A percentile compares a stretch with the other conserved stretches of the same genome.
Evolutionary conservation across 306 rosid species (phyloP).

Genomic region (Rubus parviflorus): DNA sequence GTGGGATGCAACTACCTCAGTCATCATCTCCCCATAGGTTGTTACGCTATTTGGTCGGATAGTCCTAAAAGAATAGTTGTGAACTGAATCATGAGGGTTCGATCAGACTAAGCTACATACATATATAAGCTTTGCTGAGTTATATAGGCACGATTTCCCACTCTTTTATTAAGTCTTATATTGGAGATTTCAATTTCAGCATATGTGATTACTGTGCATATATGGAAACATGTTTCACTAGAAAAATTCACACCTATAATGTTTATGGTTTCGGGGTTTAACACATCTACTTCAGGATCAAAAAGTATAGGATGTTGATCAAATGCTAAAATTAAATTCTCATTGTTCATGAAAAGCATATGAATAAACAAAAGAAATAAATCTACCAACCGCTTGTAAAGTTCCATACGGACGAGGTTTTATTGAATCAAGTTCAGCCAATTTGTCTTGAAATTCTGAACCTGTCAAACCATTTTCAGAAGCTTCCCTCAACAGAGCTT

Average conservation of each 20-base stretch:
- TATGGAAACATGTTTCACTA: neutral
- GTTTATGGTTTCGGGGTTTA: neutral
- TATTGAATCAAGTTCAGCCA: constrained; percentile 27
- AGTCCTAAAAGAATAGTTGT: neutral
- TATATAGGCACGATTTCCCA: neutral
- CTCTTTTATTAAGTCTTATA: neutral
- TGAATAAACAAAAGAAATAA: neutral
- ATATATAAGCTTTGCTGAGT: neutral
- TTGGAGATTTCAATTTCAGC: neutral
- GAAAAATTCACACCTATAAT: neutral
- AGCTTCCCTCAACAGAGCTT: constrained; percentile 46
- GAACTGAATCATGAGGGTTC: neutral
- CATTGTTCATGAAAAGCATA: neutral
- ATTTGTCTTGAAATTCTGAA: constrained; percentile 29
- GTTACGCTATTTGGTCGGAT: neutral
- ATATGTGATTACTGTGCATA: neutral
- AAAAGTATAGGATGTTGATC: neutral
- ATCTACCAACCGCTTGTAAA: constrained; percentile 27
- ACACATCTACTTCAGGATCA: neutral
- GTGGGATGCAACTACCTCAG: neutral
- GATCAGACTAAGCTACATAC: neutral
- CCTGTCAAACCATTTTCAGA: constrained; percentile 42
- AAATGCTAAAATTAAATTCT: neutral
- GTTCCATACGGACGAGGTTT: constrained; percentile 37
- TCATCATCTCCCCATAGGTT: neutral